phyloP scores from a whole-genome alignment of 163 green algal genomes.

The Scenedesmus sp. region DNA sequence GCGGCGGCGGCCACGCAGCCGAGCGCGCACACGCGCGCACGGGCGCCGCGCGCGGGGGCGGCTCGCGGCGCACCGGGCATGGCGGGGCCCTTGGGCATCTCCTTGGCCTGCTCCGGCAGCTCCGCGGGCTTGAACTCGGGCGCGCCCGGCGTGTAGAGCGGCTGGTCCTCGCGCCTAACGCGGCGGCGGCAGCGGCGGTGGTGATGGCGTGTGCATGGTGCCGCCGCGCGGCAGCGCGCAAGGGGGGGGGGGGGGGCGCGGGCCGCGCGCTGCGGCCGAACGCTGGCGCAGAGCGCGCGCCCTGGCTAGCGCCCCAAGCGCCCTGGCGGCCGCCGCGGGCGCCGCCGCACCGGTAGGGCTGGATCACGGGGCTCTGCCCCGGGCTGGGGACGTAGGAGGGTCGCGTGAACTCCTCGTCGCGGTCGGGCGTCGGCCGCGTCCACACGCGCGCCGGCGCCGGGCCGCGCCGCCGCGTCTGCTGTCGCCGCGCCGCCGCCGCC shows the following conservation, averaged over 20 bases:
- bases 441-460: slow-evolving; percentile 35
- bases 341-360: slow-evolving; percentile 43
- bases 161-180: slow-evolving; percentile 35
- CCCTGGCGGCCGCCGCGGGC: too few relatives aligned
- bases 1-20: too few relatives aligned
- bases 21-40: too few relatives aligned
- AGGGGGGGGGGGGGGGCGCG: too few relatives aligned
- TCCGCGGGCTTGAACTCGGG: slow-evolving; percentile 64
- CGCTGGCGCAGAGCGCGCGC: too few relatives aligned
- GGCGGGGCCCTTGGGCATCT: slow-evolving; percentile 55
- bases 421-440: slow-evolving; percentile 59
- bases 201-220: too few relatives aligned
- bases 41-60: too few relatives aligned
- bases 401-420: slow-evolving; percentile 54
- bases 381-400: slow-evolving; percentile 58
- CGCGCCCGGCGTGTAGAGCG: slow-evolving; percentile 47
- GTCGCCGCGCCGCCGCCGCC: neutral
- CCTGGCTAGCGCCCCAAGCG: too few relatives aligned
- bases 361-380: slow-evolving; percentile 21
- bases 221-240: too few relatives aligned
- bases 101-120: slow-evolving; percentile 57
- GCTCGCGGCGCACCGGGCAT: slow-evolving; percentile 58
- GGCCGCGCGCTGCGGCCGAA: too few relatives aligned
- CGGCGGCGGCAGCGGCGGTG: too few relatives aligned
- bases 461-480: too few relatives aligned